Evolutionary conservation across 108 stramenopile species (phyloP), one percentile per base, ranked within the genome.

Genomic region (Aurantiochytrium sp.): DNA sequence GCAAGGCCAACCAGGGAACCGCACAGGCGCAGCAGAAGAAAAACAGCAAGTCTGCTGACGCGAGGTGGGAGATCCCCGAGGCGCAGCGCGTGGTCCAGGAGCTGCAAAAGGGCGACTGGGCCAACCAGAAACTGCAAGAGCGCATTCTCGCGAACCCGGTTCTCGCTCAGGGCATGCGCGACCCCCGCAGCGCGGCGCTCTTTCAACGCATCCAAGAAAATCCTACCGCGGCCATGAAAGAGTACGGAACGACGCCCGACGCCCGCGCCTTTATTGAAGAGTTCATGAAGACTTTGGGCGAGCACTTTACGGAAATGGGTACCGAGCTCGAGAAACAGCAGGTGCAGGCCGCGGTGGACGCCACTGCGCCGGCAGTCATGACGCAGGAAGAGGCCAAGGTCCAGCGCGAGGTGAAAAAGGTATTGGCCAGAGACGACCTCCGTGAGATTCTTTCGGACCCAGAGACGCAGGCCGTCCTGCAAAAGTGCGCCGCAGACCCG

Each of bases 231-330:
- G 73, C 73, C 1, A 48, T 81, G 73, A 41, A 81, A 24, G 73
- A 81, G 73, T 81, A 81, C 39, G 73, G 73, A 17, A 81, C 39
- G 73, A 81, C n/a, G 6, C 73, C 73, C 24, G 73, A 81, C 6
- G 73, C 73, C 17, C 73, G 45, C n/a, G 73, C 73, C 10, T 2
- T 81, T 48, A 81, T 81, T 42, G 42, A 81, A 30, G 73, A 81
- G 30, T 27, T 81, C 27, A 41, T 81, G 39, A 81, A 81, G 24
- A 48, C 45, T 21, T 48, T 81, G 73, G 73, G 73, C 17, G 3
- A 41, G 1, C 73, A 81, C 73, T 81, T 81, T 3, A 81, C 45
- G 15, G 27, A 81, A 24, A 48, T 48, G 73, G 73, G 73, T 24
- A 30, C 21, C 50, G 73, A 81, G 45, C n/a, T n/a, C 17, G 73